Base-by-base conservation (phyloP, 441 rosid genomes). In the Arabidopsis lyrata region DNA sequence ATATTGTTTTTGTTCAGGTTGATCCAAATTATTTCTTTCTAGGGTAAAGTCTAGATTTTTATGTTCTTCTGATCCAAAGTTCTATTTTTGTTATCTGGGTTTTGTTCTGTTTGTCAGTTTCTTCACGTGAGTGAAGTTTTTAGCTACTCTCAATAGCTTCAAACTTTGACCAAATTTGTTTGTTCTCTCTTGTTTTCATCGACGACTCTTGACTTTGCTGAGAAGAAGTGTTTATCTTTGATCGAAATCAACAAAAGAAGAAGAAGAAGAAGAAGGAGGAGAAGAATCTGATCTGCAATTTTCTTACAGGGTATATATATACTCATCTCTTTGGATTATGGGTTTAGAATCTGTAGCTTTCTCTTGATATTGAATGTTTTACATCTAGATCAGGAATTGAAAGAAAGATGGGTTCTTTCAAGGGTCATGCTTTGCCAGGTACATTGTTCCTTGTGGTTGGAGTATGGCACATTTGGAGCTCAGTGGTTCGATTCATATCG, bases 341-440 rank as follows among this genome's bases (percentile, higher is more conserved):
- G 8, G 18, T 22, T 45, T 55, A 34, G 41, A 73, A 54, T 63
- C 38, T 54, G 60, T 38, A 58, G 15, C 47, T 20, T 49, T 48
- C 14, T 10, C 20, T 9, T 38, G 44, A n/a, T 49, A 49, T 24
- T 38, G 41, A 61, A 41, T 29, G 31, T 29, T 29, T 4, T 0
- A 27, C 20, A 22, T 32, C n/a, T 49, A n/a, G 32, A 63, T 74
- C 44, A 74, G 74, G 69, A 41, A 47, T 39, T 74, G 68, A 13
- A 29, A 57, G 14, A 55, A 35, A 72, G 35, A 92, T 94, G 99
- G 97, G 99, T 58, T 94, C 99, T 73, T 94, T 92, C 82, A 85
- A 88, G 74, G 99, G 99, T 24, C 99, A 94, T 83, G 95, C 72
- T 77, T 59, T 94, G 45, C 99, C 99, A 0, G 99, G 99, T 41